Base-by-base conservation (phyloP, 306 rosid species). In the Ochetophila trinervis region DNA sequence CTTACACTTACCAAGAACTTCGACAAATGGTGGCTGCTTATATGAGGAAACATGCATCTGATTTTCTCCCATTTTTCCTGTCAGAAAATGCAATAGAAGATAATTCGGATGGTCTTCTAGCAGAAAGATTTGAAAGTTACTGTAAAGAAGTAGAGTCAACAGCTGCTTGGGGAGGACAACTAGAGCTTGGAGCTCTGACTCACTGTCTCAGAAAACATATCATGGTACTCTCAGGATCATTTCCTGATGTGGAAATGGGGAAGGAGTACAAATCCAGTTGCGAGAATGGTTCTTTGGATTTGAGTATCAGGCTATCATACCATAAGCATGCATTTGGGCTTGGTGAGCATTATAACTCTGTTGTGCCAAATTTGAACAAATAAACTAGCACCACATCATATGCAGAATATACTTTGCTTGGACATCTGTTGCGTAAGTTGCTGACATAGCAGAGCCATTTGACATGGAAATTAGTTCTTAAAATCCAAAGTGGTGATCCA, bases 181-280 rank as follows among this genome's bases (percentile, higher is more conserved):
- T 94, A 34, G 99, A 94, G 91, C 95, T 90, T 8, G 95, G 89
- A 22, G 97, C 99, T 61, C 79, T 94, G 69, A 86, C 89, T 51
- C 95, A 85, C 63, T 83, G 91, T 86, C 85, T 94, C 35, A 79
- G 72, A 81, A 93, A 83, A 71, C 97, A 84, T 55, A 85, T 94
- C 76, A 75, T 80, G 89, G 79, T 94, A 73, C 88, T 76, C 80
- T 94, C 97, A 7, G 97, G 99, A 52, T 94, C 95, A 71, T 94
- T 90, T 81, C 97, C 97, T 0, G 97, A 94, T 54, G 97, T 93
- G 75, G 99, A 90, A 84, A 94, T 90, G 91, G 97, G 97, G 61
- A 94, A 88, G 76, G 97, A 90, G 79, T 94, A 88, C 80, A 86
- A 82, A 78, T 62, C 86, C 20, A 72, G 59, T 2, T 72, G 52